Evolutionary conservation across 1,284 basidiomycete genomes (phyloP), one percentile per base, ranked within the genome.

Genomic region (Cryptococcus sp.): DNA sequence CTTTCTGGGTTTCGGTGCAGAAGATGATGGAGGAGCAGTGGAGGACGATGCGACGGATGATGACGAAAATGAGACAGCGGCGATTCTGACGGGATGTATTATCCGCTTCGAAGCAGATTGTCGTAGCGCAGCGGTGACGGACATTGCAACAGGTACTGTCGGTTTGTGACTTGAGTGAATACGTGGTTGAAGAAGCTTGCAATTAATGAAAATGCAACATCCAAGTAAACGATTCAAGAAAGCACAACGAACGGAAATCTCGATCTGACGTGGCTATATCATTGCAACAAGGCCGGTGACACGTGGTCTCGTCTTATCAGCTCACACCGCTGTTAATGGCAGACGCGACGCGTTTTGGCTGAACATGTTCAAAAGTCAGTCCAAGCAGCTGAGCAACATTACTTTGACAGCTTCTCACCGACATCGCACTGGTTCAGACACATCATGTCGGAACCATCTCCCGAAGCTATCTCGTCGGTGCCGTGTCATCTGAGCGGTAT

Each of bases 401-500:
- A 49, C 47, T 17, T 45, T 13, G 52, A 13, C 38, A 37, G 16
- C 15, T 10, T 23, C 19, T 34, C n/a, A 23, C 19, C 29, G 8
- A 4, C 29, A 13, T 34, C 29, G 5, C 8, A 41, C 16, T 26
- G 16, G 5, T 23, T 20, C 5, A 46, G 46, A 38, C 23, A 8
- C 50, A 67, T 17, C 46, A 75, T 74, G 72, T 65, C 65, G 26
- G 67, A 72, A 51, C 63, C 71, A 34, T 52, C 60, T 5, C 53
- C 67, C 40, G 68, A 64, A 43, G 60, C 65, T 20, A 65, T 77
- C 51, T 51, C 47, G 3, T 66, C 69, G 13, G 40, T 60, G 5
- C 71, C 69, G 49, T 73, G 70, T 38, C 81, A 82, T 63, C 69
- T 78, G 1, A 64, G 67, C 17, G 81, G 81, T 4, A 57, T 77